Evolutionary conservation across 2,329 filamentous ascomycete genomes (phyloP), one percentile per base, ranked within the genome.

Genomic region (Neofusicoccum cordaticola): DNA sequence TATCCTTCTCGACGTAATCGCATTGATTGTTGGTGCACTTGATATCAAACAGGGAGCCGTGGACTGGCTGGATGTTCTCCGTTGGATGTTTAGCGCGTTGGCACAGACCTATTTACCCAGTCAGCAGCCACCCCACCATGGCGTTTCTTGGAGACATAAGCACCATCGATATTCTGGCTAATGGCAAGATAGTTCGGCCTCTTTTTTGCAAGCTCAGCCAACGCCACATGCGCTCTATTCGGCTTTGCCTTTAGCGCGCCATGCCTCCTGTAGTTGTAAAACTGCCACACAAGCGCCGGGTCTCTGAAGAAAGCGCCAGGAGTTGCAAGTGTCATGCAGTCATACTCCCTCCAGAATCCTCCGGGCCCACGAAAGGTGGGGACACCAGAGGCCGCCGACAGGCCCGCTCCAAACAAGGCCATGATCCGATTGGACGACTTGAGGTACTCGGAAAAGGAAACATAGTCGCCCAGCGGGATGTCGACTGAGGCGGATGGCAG

Each of bases 351-450:
- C 70, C 69, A 72, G 6, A 71, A 60, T 1, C 66, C 68, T 9
- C 67, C 66, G 19, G 62, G 52, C 6, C 67, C 70, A 13, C 70
- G 71, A 53, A 69, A 74, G 2, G 69, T 72, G 5, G 68, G 64
- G 2, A 74, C 63, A 19, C 70, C 69, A n/a, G 71, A 73, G 8
- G 69, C 52, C 1, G 67, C 70, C 7, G 71, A 73, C 4, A 73
- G 64, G 4, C 71, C 68, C 19, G 71, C 71, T 3, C 71, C 70
- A 13, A 69, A 48, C 4, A 72, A 63, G 15, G 67, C 69, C 13
- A 72, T 62, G n/a, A 73, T 69, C 15, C 68, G 66, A 2, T 56
- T 63, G 6, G 70, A 69, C 2, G 65, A 67, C 17, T 56, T 48
- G 12, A 71, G 53, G 44, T 70, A 65, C 2, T 67, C 63, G 19